These are phyloP conservation scores for Vaccinium corymbosum DNA, from an alignment of 148 eudicot genomes.

Conservation along the genomic window DNA sequence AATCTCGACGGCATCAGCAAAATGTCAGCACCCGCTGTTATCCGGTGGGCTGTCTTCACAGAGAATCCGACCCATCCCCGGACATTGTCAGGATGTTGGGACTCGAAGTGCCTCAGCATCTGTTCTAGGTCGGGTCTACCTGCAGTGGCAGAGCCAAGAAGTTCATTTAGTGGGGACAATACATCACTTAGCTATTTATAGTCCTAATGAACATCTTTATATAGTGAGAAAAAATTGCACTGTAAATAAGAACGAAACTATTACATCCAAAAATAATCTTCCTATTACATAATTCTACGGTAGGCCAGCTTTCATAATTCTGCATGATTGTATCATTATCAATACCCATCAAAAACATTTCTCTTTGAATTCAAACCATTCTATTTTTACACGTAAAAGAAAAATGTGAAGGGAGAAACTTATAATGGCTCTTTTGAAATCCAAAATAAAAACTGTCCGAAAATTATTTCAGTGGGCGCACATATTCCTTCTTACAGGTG, in stretches of 20 bases:
- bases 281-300: neutral
- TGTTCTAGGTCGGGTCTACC: conserved; percentile 69
- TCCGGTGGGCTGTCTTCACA: conserved; percentile 78
- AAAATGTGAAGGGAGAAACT: neutral
- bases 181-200: neutral
- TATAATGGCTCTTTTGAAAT: neutral
- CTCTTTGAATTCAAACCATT: neutral
- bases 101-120: conserved; percentile 71
- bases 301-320: neutral
- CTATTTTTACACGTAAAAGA: neutral
- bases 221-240: neutral
- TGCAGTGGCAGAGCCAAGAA: neutral
- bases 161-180: neutral
- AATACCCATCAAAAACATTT: neutral
- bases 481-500: neutral
- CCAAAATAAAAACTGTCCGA: neutral
- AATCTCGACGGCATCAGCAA: conserved; percentile 94
- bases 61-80: conserved; percentile 97
- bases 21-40: conserved; percentile 92
- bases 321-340: neutral
- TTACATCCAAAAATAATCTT: neutral
- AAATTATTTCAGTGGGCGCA: neutral
- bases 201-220: neutral
- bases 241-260: neutral
- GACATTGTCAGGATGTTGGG: conserved; percentile 46